Evolutionary conservation across 257 asterid genomes (phyloP), one percentile per base, ranked within the genome.

Genomic region (Ballota nigra): DNA sequence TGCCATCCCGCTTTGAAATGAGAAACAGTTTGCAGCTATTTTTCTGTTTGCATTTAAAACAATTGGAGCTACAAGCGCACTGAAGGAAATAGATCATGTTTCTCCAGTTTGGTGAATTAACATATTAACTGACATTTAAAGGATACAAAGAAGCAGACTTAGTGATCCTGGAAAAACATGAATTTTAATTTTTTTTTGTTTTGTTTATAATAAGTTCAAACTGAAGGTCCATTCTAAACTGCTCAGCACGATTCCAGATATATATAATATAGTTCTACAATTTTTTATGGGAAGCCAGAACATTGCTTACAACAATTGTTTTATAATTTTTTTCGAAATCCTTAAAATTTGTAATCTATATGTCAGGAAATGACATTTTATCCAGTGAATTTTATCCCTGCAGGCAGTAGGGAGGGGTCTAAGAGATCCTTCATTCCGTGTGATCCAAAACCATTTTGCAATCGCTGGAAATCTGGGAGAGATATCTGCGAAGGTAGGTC

Each of bases 391-490:
- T 33, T 36, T 57, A 31, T 75, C 75, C 84, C 45, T 77, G 73
- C 88, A 94, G 98, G 98, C 98, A 43, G 92, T 94, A 49, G 98
- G 95, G 57, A 89, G 98, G 74, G 98, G 98, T 15, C 88, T 94
- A 36, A 89, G 89, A 81, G 98, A 94, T 82, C 98, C 98, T 78
- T 94, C 98, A 36, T 85, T 88, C 68, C 89, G 98, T 41, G 98
- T 94, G 57, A 94, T 94, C 81, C 98, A 94, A 78, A 91, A 88
- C 78, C 98, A 94, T 83, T 91, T 94, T 78, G 97, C 98, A 8
- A 78, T 83, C 47, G 77, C 92, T 13, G 97, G 92, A 57, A 94
- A 94, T 81, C 72, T 94, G 82, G 98, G 97, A 53, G 97, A 94
- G 51, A 85, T 94, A 52, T 89, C 98, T 7, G 98, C 97, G 23